Evolutionary conservation across 1,139 yeast species (phyloP).

Genomic region (Yamadazyma atlantica): DNA sequence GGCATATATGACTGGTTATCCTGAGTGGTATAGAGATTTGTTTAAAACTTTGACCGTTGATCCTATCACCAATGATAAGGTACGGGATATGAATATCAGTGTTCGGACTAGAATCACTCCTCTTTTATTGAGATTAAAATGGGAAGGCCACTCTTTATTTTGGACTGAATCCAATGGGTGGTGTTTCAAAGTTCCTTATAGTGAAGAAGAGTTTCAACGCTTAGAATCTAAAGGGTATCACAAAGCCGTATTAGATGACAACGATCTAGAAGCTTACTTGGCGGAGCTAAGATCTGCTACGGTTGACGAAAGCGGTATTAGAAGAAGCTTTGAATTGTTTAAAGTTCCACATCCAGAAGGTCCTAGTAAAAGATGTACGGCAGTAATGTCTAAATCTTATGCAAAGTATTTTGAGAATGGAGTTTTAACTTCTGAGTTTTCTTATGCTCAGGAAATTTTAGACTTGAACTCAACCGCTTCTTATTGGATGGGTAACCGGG

Average conservation of each 20-base stretch:
- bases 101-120: constrained; percentile 79
- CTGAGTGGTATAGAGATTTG: constrained; percentile 88
- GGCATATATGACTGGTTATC: constrained; percentile 81
- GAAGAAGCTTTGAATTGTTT: constrained; percentile 40
- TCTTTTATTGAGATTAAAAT: constrained; percentile 67
- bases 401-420: constrained; percentile 73
- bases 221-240: constrained; percentile 56
- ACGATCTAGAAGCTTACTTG: constrained; percentile 20
- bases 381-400: constrained; percentile 78
- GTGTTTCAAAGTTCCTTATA: constrained; percentile 69
- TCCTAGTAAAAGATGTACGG: constrained; percentile 67
- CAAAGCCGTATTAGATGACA: constrained; percentile 34
- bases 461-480: constrained; percentile 76
- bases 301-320: constrained; percentile 15
- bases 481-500: constrained; percentile 92
- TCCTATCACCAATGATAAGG: constrained; percentile 21
- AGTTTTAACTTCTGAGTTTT: constrained; percentile 66
- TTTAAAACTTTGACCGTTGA: constrained; percentile 46
- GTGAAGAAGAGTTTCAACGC: constrained; percentile 32
- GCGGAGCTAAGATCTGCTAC: constrained; percentile 20
- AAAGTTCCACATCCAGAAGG: constrained; percentile 95
- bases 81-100: constrained; percentile 53
- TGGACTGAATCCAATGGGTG: constrained; percentile 86
- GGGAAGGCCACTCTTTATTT: constrained; percentile 82
- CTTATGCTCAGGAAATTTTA: constrained; percentile 75